A percentile compares a stretch with the other conserved stretches of the same genome.
These are phyloP conservation scores for Balamuthia mandrillaris DNA, from an alignment of 208 protist genomes.

Conservation along the genomic window DNA sequence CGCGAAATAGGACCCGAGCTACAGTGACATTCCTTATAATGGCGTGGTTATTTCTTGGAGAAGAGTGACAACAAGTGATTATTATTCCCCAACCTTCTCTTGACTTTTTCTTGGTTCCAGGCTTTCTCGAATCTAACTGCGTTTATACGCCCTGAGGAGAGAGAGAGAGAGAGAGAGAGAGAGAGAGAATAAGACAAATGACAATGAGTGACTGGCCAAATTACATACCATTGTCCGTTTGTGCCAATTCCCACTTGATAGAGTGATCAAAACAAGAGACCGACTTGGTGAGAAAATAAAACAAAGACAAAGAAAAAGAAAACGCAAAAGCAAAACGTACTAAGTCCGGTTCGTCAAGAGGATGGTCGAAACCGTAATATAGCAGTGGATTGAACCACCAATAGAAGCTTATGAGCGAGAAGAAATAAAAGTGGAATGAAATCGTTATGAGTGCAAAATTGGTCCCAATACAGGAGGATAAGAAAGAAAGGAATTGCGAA, in stretches of 20 bases:
- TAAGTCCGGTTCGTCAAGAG: not conserved
- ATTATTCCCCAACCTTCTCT: no score
- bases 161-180: not conserved
- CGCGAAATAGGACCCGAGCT: not conserved
- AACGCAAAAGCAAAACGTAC: not conserved
- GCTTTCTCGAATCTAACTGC: no score
- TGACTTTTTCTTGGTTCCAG: no score
- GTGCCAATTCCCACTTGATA: not conserved
- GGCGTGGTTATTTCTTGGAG: not conserved
- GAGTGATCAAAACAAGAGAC: not conserved
- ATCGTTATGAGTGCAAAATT: no score
- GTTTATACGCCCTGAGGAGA: no score
- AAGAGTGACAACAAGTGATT: not conserved
- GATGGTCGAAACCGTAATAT: constrained; percentile 13
- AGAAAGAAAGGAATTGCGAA: no score
- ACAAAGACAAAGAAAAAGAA: not conserved
- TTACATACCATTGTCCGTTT: not conserved
- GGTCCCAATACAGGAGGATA: no score
- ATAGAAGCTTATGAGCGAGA: not conserved
- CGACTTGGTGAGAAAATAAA: not conserved
- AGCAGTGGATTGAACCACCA: constrained; percentile 19
- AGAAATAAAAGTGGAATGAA: no score
- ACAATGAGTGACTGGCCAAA: not conserved
- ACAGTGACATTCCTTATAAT: no score
- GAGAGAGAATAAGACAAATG: not conserved